Conservation (phyloP, 1,284 basidiomycete species). For the Filobasidium uniguttulatum region DNA sequence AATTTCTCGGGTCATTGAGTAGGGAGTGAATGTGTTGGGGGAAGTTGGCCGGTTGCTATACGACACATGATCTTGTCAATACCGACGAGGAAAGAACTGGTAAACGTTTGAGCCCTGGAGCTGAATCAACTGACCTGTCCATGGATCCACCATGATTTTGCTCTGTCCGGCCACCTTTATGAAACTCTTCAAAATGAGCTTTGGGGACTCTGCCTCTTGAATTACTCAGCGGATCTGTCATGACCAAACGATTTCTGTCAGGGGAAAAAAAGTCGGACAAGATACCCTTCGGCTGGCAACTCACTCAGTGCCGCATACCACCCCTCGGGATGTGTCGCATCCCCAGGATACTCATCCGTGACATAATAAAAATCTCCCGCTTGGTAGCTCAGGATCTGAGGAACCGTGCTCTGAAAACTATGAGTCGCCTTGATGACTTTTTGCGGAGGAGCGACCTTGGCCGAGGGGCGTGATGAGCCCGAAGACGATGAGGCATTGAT, state of each 20-base stretch:
- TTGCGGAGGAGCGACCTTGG: conserved; percentile 68
- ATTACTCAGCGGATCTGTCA: conserved; percentile 65
- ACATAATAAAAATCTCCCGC: conserved; percentile 99
- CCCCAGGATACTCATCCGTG: conserved; percentile 50
- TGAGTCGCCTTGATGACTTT: conserved; percentile 84
- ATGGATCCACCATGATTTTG: neutral
- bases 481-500: conserved; percentile 30
- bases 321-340: conserved; percentile 38
- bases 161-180: conserved; percentile 43
- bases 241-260: too few relatives aligned
- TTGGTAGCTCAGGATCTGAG: conserved; percentile 78
- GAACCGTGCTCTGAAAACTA: conserved; percentile 55
- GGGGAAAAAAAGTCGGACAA: neutral
- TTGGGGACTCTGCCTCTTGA: conserved; percentile 83
- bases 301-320: conserved; percentile 73
- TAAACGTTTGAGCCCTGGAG: too few relatives aligned
- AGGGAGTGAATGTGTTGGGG: neutral
- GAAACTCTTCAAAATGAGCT: conserved; percentile 72
- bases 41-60: neutral
- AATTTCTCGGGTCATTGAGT: neutral
- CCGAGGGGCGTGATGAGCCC: conserved; percentile 51
- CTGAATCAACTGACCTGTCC: neutral
- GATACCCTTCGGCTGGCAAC: conserved; percentile 17
- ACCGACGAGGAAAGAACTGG: too few relatives aligned
- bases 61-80: too few relatives aligned